A percentile compares a stretch with the other conserved stretches of the same genome.
phyloP scores from a whole-genome alignment of 164 flowering plant species.

The Stephania yunnanensis region DNA sequence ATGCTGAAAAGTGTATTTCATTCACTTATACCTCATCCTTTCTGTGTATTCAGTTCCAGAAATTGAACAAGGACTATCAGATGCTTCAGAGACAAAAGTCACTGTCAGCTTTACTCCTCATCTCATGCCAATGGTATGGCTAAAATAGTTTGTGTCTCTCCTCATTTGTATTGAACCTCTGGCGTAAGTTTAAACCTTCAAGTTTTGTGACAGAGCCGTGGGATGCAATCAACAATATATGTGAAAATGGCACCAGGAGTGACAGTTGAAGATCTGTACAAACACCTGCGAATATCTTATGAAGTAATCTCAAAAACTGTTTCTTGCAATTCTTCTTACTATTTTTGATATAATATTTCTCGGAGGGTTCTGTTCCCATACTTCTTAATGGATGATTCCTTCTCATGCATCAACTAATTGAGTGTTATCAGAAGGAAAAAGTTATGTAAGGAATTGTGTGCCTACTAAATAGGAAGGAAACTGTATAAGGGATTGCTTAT shows the following conservation, averaged over 20 bases:
- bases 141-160: not conserved
- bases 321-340: not conserved
- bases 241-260: conserved; percentile 91
- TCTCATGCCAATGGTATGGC: conserved; percentile 89
- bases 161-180: not conserved
- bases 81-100: conserved; percentile 62
- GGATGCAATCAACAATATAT: conserved; percentile 95
- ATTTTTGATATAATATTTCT: not conserved
- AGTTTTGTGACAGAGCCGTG: conserved; percentile 59
- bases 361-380: not conserved
- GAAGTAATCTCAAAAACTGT: conserved; percentile 39
- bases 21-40: not conserved
- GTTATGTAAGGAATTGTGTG: not conserved
- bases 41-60: conserved; percentile 71
- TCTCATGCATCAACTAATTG: not conserved
- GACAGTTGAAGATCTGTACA: conserved; percentile 57
- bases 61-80: conserved; percentile 94
- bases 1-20: not conserved
- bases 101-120: conserved; percentile 97
- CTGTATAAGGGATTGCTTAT: not conserved
- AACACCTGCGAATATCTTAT: conserved; percentile 46
- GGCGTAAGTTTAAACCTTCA: not conserved
- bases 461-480: not conserved
- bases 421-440: not conserved
- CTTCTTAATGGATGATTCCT: not conserved